These are phyloP conservation scores for Mucor racemosus DNA, from an alignment of 371 early-diverging fungal genomes.

Conservation along the genomic window DNA sequence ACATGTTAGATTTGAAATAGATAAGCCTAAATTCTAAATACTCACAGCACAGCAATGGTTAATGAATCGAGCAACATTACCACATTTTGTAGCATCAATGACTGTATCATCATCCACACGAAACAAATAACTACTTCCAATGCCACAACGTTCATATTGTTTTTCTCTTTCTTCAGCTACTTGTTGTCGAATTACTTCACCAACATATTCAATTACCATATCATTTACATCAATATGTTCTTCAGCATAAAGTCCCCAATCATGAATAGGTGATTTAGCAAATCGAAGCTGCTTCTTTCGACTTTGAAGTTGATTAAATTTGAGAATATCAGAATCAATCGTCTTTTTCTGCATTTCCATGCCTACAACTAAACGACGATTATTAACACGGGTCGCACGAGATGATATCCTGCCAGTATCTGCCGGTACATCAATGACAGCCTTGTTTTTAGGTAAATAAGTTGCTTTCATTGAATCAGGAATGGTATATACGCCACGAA, in stretches of 20 bases:
- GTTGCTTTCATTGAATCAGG: slow-evolving; percentile 70
- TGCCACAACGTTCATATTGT: slow-evolving; percentile 87
- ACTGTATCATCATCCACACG: slow-evolving; percentile 95
- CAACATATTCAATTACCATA: slow-evolving; percentile 98
- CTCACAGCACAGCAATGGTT: slow-evolving; percentile 96
- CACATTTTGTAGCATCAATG: slow-evolving; percentile 98
- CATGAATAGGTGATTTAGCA: slow-evolving; percentile 91
- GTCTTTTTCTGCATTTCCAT: slow-evolving; percentile 53
- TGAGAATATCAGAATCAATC: slow-evolving; percentile 74
- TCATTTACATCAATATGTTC: slow-evolving; percentile 91
- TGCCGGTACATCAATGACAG: slow-evolving; percentile 41
- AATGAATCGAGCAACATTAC: slow-evolving; percentile 97
- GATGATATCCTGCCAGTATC: slow-evolving; percentile 52
- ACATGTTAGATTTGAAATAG: background rate
- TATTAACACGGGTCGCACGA: slow-evolving; percentile 66
- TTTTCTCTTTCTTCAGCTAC: slow-evolving; percentile 96
- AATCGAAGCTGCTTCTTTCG: slow-evolving; percentile 89
- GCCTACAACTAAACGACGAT: slow-evolving; percentile 52
- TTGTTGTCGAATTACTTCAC: slow-evolving; percentile 95
- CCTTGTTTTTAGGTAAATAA: slow-evolving; percentile 61
- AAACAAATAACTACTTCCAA: slow-evolving; percentile 95
- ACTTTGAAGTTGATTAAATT: slow-evolving; percentile 88
- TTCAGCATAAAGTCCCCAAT: slow-evolving; percentile 95
- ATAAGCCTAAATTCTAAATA: background rate
- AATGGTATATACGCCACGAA: slow-evolving; percentile 70